A percentile compares a stretch with the other conserved stretches of the same genome.
Conservation (phyloP, 805 yeast species). For the Cyberlindnera petersonii region DNA sequence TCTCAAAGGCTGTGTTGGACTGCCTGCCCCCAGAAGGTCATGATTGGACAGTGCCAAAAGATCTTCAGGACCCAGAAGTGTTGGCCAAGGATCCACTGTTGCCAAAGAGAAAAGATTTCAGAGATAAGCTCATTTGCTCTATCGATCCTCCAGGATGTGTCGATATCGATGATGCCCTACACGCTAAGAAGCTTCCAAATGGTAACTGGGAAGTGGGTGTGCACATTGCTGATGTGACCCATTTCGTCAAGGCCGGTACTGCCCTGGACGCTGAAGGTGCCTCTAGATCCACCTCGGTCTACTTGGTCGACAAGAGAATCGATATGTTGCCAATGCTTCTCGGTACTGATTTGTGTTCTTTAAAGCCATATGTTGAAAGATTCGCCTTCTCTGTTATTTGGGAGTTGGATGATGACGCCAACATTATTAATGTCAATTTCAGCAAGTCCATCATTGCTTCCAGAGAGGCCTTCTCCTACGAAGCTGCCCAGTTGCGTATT, state of each 20-base stretch:
- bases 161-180: constrained; percentile 97
- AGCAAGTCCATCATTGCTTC: constrained; percentile 88
- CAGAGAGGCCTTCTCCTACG: constrained; percentile 92
- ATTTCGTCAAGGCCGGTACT: constrained; percentile 90
- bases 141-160: constrained; percentile 98
- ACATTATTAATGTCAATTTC: constrained; percentile 72
- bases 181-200: constrained; percentile 77
- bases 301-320: constrained; percentile 94
- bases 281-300: constrained; percentile 94
- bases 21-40: constrained; percentile 94
- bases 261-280: constrained; percentile 96
- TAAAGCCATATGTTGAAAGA: constrained; percentile 92
- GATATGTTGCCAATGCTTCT: constrained; percentile 96
- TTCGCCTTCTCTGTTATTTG: constrained; percentile 93
- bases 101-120: constrained; percentile 69
- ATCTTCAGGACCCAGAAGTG: constrained; percentile 50
- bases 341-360: constrained; percentile 94
- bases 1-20: constrained; percentile 83
- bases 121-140: constrained; percentile 88
- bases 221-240: constrained; percentile 98
- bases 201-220: constrained; percentile 98
- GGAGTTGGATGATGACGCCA: constrained; percentile 87
- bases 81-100: constrained; percentile 44
- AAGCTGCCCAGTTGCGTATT: constrained; percentile 85
- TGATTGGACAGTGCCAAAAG: constrained; percentile 83